A percentile compares a stretch with the other conserved stretches of the same genome.
Conservation (phyloP, 176 grass and related monocot genomes). For the Oryza glaberrima region DNA sequence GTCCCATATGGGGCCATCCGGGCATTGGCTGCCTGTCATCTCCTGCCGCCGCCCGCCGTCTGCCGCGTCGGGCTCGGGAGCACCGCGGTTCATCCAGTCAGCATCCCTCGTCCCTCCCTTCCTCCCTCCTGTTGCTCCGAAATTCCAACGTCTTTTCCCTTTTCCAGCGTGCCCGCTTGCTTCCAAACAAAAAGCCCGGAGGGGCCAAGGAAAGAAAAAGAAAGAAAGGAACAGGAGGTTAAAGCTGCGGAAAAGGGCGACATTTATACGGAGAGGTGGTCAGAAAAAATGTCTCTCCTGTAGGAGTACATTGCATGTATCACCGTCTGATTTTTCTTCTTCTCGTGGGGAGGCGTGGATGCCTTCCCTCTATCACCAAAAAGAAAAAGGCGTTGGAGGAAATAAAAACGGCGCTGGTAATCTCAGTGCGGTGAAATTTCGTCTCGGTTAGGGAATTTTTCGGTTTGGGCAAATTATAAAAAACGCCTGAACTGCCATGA, state of each 20-base stretch:
- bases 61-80: not conserved
- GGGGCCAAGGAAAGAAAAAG: not conserved
- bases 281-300: not conserved
- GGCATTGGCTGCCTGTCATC: not conserved
- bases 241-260: not conserved
- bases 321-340: not conserved
- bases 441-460: too few species aligned
- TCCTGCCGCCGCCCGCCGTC: not conserved
- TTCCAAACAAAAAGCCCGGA: not conserved
- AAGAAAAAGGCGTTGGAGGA: not conserved
- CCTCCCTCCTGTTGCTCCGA: not conserved
- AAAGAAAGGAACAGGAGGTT: not conserved
- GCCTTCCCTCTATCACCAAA: not conserved
- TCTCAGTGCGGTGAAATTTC: not conserved
- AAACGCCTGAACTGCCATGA: too few species aligned
- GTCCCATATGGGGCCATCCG: not conserved
- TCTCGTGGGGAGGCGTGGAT: not conserved
- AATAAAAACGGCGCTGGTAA: not conserved
- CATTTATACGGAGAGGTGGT: not conserved
- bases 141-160: constrained; percentile 7
- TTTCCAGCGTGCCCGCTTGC: constrained; percentile 38
- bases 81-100: not conserved
- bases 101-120: not conserved
- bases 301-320: too few species aligned
- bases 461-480: too few species aligned